phyloP scores from a whole-genome alignment of 2,329 filamentous ascomycete species.

The Nemania sp. region DNA sequence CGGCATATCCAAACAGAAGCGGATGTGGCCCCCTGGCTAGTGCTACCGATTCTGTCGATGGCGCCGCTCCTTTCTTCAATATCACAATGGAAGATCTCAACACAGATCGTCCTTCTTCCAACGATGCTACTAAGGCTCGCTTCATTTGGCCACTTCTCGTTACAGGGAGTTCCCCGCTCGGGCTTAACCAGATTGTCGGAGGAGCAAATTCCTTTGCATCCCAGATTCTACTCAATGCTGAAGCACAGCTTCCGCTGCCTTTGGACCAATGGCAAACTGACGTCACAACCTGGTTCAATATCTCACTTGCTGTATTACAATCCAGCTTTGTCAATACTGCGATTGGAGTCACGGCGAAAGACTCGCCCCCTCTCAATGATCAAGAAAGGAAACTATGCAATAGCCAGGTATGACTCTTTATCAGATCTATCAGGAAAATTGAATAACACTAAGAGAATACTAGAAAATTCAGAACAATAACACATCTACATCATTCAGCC shows the following conservation, averaged over 20 bases:
- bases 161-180: too few relatives aligned
- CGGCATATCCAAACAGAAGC: neutral
- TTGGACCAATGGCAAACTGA: conserved; percentile 18
- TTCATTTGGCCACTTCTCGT: too few relatives aligned
- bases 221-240: neutral
- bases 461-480: conserved; percentile 35
- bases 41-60: neutral
- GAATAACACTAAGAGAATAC: neutral
- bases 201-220: conserved; percentile 1
- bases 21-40: conserved; percentile 4
- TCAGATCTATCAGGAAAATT: neutral
- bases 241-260: neutral
- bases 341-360: neutral
- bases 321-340: neutral
- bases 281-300: conserved; percentile 9
- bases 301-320: conserved; percentile 1
- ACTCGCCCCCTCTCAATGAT: neutral
- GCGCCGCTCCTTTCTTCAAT: conserved; percentile 1
- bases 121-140: too few relatives aligned
- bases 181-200: neutral
- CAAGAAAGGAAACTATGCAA: too few relatives aligned
- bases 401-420: neutral
- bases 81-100: too few relatives aligned
- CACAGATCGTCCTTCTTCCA: too few relatives aligned
- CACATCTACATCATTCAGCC: conserved; percentile 32